Base-by-base conservation (phyloP, 371 early-diverging fungal species). In the Mortierella sp. region DNA sequence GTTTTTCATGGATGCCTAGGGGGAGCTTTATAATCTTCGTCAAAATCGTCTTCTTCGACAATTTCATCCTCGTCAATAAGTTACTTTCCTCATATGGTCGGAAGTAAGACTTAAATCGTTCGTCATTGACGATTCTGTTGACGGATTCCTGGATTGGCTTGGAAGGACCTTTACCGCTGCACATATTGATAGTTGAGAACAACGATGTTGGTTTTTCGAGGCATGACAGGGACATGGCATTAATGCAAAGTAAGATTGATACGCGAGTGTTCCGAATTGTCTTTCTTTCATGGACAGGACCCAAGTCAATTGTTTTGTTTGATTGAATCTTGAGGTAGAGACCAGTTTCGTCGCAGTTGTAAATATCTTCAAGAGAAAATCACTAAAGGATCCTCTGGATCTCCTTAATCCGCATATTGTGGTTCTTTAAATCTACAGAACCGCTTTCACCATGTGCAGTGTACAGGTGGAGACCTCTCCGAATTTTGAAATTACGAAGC, bases 281-380 rank as follows among this genome's bases (percentile, higher is more conserved):
- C 55, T 64, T 64, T 37, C 31, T 54, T 5, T 42, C 56, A 42
- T 12, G 37, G 42, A 64, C 42, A 28, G 22, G 23, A 13, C 37
- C 55, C 10, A 13, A 15, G 10, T 26, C 40, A 34, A 64, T 37
- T 4, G 55, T 28, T 17, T 8, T 54, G 56, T 43, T 55, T 15
- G 68, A 55, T 12, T 26, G 34, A 2, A 43, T 10, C 53, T 40
- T 51, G 22, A 61, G n/a, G n/a, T 68, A 54, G 13, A 68, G 43
- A 1, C 45, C 45, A 7, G 56, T 61, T 47, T 54, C 61, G n/a
- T 31, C 42, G 32, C 62, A 61, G 56, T 26, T 61, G 61, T 68
- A 68, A 37, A 60, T 68, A 43, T 68, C 34, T 37, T 68, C 61
- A 35, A 61, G 32, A 3, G 19, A 10, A 34, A 67, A 49, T n/a